A percentile compares a stretch with the other conserved stretches of the same genome.
These are phyloP conservation scores for Neospermospora avenae DNA, from an alignment of 2,329 filamentous ascomycete genomes.

Conservation along the genomic window DNA sequence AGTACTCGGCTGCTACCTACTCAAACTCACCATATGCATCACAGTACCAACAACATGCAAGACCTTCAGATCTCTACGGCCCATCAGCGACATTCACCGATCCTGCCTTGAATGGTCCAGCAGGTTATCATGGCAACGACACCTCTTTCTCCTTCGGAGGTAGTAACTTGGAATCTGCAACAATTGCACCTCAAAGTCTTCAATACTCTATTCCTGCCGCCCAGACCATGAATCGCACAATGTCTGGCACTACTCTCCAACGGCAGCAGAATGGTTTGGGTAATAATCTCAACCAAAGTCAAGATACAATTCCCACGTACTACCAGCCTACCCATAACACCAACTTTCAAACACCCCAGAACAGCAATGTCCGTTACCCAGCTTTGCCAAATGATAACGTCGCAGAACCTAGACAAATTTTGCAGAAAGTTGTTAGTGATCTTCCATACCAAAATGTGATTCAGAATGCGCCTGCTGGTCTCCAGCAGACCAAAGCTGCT, in stretches of 20 bases:
- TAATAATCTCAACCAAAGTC: slow-evolving; percentile 22
- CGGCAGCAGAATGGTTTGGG: slow-evolving; percentile 7
- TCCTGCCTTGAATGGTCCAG: slow-evolving; percentile 27
- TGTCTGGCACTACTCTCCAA: slow-evolving; percentile 24
- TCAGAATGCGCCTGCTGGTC: background rate
- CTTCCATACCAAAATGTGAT: background rate
- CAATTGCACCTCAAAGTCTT: slow-evolving; percentile 32
- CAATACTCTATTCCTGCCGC: slow-evolving; percentile 28
- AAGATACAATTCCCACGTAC: slow-evolving; percentile 15
- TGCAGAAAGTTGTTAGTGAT: slow-evolving; percentile 13
- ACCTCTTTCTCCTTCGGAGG: slow-evolving; percentile 29
- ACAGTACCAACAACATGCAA: slow-evolving; percentile 30
- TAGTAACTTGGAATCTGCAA: slow-evolving; percentile 19
- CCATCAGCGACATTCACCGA: slow-evolving; percentile 23
- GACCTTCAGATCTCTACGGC: slow-evolving; percentile 28
- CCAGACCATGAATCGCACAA: slow-evolving; percentile 24
- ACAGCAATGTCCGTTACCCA: slow-evolving; percentile 16
- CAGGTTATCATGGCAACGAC: slow-evolving; percentile 23
- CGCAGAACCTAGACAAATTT: slow-evolving; percentile 8
- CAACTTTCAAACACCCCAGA: slow-evolving; percentile 16
- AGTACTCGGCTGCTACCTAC: slow-evolving; percentile 25
- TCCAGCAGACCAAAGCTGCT: slow-evolving; percentile 14
- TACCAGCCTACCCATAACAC: slow-evolving; percentile 17
- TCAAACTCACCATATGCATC: slow-evolving; percentile 30
- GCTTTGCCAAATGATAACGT: slow-evolving; percentile 13